Conservation (phyloP, 228 moss, liverwort and hornwort genomes). For the Sphagnum fallax region DNA sequence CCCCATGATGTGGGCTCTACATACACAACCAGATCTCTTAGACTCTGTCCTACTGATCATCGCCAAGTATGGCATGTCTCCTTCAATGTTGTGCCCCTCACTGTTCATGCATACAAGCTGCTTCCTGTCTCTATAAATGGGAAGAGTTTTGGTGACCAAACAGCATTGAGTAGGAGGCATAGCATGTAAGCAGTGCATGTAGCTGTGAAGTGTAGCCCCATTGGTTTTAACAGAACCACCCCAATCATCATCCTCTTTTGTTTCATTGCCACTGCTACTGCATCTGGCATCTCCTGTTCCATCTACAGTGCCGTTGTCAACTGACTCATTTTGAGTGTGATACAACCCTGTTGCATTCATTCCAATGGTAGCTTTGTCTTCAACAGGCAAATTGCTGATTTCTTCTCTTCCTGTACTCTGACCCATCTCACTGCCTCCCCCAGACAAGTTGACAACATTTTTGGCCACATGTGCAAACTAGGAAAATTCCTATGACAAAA, state of each 20-base stretch:
- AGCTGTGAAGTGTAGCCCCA: slow-evolving; percentile 43
- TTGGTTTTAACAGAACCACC: slow-evolving; percentile 63
- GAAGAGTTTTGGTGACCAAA: slow-evolving; percentile 66
- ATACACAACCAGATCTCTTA: slow-evolving; percentile 40
- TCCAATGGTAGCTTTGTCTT: neutral
- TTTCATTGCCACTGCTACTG: slow-evolving; percentile 52
- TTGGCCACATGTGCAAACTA: slow-evolving; percentile 28
- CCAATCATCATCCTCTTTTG: slow-evolving; percentile 29
- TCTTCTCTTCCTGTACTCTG: slow-evolving; percentile 11
- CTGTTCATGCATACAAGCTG: too few species aligned
- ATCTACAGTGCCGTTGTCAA: slow-evolving; percentile 10
- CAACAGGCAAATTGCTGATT: slow-evolving; percentile 2
- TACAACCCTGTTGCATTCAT: neutral
- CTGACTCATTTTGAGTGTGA: neutral
- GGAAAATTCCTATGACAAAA: neutral
- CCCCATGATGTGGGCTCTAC: slow-evolving; percentile 15
- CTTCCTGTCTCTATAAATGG: slow-evolving; percentile 48
- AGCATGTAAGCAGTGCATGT: slow-evolving; percentile 60
- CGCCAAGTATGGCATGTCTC: too few species aligned
- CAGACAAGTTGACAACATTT: slow-evolving; percentile 17
- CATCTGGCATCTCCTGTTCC: slow-evolving; percentile 25
- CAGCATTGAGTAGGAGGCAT: slow-evolving; percentile 78
- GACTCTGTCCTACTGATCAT: slow-evolving; percentile 16
- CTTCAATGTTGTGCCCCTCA: too few species aligned
- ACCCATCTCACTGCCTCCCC: slow-evolving; percentile 14